Base-by-base conservation (phyloP, 371 early-diverging fungal species). In the Mortierella sp. region DNA sequence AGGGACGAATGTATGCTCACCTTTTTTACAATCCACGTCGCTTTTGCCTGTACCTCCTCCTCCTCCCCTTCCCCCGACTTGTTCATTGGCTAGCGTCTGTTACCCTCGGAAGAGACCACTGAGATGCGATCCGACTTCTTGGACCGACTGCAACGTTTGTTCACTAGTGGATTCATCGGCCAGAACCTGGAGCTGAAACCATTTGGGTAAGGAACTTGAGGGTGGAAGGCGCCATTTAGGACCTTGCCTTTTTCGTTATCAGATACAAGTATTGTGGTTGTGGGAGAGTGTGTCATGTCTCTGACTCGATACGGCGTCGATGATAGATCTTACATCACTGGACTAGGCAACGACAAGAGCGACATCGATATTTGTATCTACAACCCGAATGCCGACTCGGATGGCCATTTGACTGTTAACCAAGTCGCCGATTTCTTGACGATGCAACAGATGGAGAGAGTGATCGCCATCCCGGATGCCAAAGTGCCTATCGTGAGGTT, bases 401-500 rank as follows among this genome's bases (percentile, higher is more conserved):
- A 48, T n/a, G 67, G 27, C 3, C 58, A 62, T 30, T 54, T 57
- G 38, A 49, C 57, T 8, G 58, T 72, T n/a, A 19, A n/a, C 5
- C 16, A 50, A 34, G 19, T 72, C 18, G 67, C 59, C 3, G 9
- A 24, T 3, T 49, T 67, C 47, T 39, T 72, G 34, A 41, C 34
- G 2, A 19, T 27, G 1, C 24, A 50, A 10, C 21, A 28, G 18
- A 63, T 72, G 67, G 3, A 28, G 23, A 31, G 56, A 2, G 63
- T 67, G 0, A 14, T 49, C 1, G 63, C 67, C 6, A 67, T 73
- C 24, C 34, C 64, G 1, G 57, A 63, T 30, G 73, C 73, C 52
- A 62, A 64, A 41, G 73, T 73, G 1, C 73, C 73, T 31, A 73
- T 73, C 19, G 48, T 73, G 53, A 73, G 67, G 41, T 73, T 73